Percentiles rank a stretch among this genome's conserved stretches.
These are phyloP conservation scores for Pythium guiyangense DNA, from an alignment of 352 stramenopile species.

Conservation along the genomic window DNA sequence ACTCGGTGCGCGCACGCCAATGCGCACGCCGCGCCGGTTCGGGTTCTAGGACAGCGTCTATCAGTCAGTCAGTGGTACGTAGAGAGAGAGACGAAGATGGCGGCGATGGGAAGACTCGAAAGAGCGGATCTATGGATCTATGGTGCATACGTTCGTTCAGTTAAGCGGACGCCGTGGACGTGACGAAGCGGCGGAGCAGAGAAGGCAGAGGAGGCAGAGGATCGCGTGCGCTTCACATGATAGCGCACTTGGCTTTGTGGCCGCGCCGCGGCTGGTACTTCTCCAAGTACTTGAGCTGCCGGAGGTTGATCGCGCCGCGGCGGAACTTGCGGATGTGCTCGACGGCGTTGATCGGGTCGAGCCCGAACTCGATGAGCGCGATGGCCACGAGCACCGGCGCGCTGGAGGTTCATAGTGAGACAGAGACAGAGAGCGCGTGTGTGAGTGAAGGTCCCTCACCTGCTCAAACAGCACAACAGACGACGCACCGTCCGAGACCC, in stretches of 20 bases:
- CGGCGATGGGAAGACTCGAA: too few relatives aligned
- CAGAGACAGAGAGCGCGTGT: slow-evolving; percentile 8
- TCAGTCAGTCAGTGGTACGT: too few relatives aligned
- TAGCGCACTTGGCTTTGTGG: slow-evolving; percentile 75
- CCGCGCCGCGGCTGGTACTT: slow-evolving; percentile 87
- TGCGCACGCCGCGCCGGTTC: slow-evolving; percentile 65
- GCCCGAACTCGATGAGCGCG: slow-evolving; percentile 95
- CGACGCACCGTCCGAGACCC: slow-evolving; percentile 88
- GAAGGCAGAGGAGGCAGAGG: too few relatives aligned
- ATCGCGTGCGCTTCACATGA: slow-evolving; percentile 56
- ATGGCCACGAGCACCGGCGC: slow-evolving; percentile 97
- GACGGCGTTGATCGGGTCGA: slow-evolving; percentile 96
- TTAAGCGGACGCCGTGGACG: too few relatives aligned
- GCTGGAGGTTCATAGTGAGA: slow-evolving; percentile 17
- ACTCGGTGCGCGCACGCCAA: slow-evolving; percentile 33
- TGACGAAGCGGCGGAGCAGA: too few relatives aligned
- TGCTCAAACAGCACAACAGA: background rate
- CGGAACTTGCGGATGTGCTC: slow-evolving; percentile 94
- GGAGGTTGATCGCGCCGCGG: slow-evolving; percentile 96
- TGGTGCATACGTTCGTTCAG: too few relatives aligned
- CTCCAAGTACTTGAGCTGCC: slow-evolving; percentile 97
- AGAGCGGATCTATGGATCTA: too few relatives aligned
- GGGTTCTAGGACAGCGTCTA: slow-evolving; percentile 19
- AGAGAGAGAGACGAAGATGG: too few relatives aligned
- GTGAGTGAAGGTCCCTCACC: background rate